Percentiles rank a stretch among this genome's conserved stretches.
Evolutionary conservation across 805 yeast genomes (phyloP).

Genomic region (Metschnikowia colocasiae): DNA sequence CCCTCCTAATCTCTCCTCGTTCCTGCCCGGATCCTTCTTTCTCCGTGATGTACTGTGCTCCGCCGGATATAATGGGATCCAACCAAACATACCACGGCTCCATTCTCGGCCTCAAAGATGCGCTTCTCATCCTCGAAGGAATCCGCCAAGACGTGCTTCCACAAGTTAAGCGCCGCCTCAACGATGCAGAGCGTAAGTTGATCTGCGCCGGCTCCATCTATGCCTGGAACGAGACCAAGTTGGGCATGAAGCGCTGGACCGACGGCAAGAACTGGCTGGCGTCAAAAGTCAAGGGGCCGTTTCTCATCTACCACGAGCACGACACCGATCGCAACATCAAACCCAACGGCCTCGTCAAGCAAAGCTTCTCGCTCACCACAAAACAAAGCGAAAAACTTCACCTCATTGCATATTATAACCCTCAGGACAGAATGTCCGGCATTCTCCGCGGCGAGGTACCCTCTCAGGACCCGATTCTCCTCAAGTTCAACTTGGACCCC

Average conservation of each 20-base stretch:
- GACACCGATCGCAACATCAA: constrained; percentile 32
- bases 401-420: constrained; percentile 49
- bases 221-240: constrained; percentile 68
- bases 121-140: constrained; percentile 63
- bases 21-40: neutral
- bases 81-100: constrained; percentile 58
- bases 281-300: constrained; percentile 62
- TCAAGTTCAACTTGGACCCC: constrained; percentile 20
- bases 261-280: constrained; percentile 76
- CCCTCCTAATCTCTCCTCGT: too few relatives aligned
- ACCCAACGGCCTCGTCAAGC: constrained; percentile 58
- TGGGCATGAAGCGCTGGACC: constrained; percentile 76
- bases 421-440: constrained; percentile 12
- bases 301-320: constrained; percentile 60
- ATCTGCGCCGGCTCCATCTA: constrained; percentile 60
- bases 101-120: constrained; percentile 56
- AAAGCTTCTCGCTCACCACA: constrained; percentile 57
- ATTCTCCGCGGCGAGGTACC: constrained; percentile 23
- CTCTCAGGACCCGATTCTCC: constrained; percentile 23
- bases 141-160: constrained; percentile 55
- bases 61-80: neutral
- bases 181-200: constrained; percentile 49
- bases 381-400: constrained; percentile 53
- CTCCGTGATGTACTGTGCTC: constrained; percentile 2
- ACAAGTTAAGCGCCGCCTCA: constrained; percentile 54